Evolutionary conservation across 768 basidiomycete species (phyloP), one percentile per base, ranked within the genome.

Genomic region (Suillus variegatus): DNA sequence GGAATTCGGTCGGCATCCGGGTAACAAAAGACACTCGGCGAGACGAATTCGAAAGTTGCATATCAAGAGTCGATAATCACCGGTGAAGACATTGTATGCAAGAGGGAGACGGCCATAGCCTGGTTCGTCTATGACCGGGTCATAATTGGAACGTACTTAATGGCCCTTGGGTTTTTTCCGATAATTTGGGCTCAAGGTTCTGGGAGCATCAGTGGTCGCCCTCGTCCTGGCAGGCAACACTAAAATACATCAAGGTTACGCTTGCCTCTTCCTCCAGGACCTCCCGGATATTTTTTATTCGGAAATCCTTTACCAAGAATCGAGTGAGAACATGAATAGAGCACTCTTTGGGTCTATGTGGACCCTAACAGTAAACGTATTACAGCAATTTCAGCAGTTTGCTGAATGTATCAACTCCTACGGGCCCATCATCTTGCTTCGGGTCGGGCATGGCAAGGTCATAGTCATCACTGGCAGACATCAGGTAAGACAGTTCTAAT

Each of bases 331-430:
- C 14, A 40, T 9, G 9, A 25, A 25, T 56, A 25, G 4, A 18
- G 16, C 1, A 28, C 41, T 9, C 20, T 6, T 7, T 8, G 18
- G 5, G 9, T 13, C 44, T 20, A 32, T 10, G 52, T 32, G 18
- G 4, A 35, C 13, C 6, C 46, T 43, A 6, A 40, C 22, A 38
- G 18, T 5, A 57, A 36, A 60, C 8, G 4, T 5, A 22, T n/a
- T 38, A 35, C 40, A 77, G 73, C 44, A 70, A 63, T 76, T 75
- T 6, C 71, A 78, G 14, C 73, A 78, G 40, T 88, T 88, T 64
- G 83, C 86, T 46, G 81, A 85, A 67, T 87, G 86, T 84, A 82
- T 84, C 10, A 80, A 87, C 69, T 71, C 82, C 67, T 89, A 89
- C 66, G 89, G 88, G 0, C 85, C 88, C 0, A 78, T 90, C 13